phyloP scores from a whole-genome alignment of 192 early-diverging fungal species.

The Gryganskiella cystojenkinii region DNA sequence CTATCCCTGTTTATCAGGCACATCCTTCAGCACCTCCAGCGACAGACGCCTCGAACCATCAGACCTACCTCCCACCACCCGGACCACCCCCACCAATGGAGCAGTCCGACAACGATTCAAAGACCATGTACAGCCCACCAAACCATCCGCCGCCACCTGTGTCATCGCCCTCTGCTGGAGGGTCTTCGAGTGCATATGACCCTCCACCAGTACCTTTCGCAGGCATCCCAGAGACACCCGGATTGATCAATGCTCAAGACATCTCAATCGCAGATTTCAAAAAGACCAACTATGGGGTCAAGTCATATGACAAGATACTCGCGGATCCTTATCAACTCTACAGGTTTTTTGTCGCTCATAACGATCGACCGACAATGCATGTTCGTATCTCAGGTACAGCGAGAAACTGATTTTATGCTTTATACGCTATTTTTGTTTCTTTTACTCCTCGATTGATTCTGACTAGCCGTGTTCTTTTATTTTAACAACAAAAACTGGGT shows the following conservation, averaged over 20 bases:
- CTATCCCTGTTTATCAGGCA: neutral
- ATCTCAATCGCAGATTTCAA: slow-evolving; percentile 42
- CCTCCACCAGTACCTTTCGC: slow-evolving; percentile 20
- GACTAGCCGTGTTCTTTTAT: no score
- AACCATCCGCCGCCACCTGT: neutral
- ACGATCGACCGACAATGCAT: slow-evolving; percentile 43
- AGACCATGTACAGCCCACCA: neutral
- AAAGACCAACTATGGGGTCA: slow-evolving; percentile 10
- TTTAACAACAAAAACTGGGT: neutral
- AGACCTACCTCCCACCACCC: neutral
- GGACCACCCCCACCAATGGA: slow-evolving; percentile 4
- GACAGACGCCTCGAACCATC: neutral
- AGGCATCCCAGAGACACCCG: slow-evolving; percentile 24
- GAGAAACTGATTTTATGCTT: neutral
- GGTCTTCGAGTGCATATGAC: slow-evolving; percentile 6
- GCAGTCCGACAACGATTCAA: neutral
- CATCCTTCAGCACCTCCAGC: neutral
- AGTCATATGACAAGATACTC: slow-evolving; percentile 24
- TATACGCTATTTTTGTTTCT: no score
- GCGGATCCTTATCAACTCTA: slow-evolving; percentile 49
- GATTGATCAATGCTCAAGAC: slow-evolving; percentile 37
- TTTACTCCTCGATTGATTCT: no score
- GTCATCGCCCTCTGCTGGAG: neutral
- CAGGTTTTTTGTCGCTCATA: slow-evolving; percentile 53
- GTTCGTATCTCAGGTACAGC: slow-evolving; percentile 36